phyloP scores from a whole-genome alignment of 2,329 filamentous ascomycete genomes.

The Fusarium sp. region DNA sequence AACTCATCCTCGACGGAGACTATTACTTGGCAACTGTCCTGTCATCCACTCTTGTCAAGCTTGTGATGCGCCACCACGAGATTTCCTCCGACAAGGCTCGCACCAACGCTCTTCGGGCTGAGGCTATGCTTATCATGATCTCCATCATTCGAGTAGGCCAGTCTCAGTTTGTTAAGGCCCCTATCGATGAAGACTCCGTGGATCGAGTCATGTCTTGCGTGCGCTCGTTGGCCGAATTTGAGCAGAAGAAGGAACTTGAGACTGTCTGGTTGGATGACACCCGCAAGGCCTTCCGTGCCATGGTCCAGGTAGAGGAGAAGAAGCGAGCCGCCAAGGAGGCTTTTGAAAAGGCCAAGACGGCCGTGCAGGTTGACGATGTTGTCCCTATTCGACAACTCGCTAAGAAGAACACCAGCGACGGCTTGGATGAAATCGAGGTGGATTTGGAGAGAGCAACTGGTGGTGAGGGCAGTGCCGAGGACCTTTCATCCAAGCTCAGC shows the following conservation, averaged over 20 bases:
- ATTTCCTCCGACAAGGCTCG: conserved; percentile 88
- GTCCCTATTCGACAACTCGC: conserved; percentile 93
- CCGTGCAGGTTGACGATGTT: conserved; percentile 95
- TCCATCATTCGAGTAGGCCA: conserved; percentile 98
- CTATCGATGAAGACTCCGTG: conserved; percentile 98
- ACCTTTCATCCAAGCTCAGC: conserved; percentile 93
- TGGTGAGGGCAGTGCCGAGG: conserved; percentile 86
- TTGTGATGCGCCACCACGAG: conserved; percentile 97
- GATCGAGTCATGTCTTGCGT: conserved; percentile 99
- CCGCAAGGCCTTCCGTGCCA: conserved; percentile 93
- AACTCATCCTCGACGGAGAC: conserved; percentile 96
- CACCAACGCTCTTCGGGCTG: conserved; percentile 93
- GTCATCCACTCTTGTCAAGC: conserved; percentile 95
- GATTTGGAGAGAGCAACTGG: conserved; percentile 96
- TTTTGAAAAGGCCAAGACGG: conserved; percentile 91
- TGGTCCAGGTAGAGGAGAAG: conserved; percentile 98
- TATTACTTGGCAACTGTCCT: conserved; percentile 96
- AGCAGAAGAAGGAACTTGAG: conserved; percentile 90
- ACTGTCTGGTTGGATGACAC: conserved; percentile 95
- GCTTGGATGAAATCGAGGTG: conserved; percentile 86
- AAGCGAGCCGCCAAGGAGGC: conserved; percentile 97
- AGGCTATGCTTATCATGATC: conserved; percentile 99
- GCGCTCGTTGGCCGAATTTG: conserved; percentile 90
- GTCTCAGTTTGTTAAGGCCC: conserved; percentile 97
- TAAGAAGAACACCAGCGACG: conserved; percentile 89